Evolutionary conservation across 2,329 filamentous ascomycete genomes (phyloP), one percentile per base, ranked within the genome.

Genomic region (Monosporascus ibericus): DNA sequence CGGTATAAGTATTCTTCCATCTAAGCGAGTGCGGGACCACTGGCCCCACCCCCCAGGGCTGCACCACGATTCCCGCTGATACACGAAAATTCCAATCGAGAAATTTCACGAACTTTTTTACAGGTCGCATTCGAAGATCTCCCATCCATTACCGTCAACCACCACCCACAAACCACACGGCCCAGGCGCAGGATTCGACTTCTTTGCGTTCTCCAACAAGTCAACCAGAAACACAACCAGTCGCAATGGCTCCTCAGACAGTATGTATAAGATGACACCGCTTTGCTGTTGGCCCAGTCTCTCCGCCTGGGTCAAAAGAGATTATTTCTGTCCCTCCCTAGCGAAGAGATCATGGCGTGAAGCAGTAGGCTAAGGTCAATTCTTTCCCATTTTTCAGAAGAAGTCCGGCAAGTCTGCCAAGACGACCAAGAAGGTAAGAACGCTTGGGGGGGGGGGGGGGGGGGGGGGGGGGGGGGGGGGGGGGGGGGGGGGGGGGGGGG

Each of bases 281-380:
- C 91, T 96, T 95, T 96, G 91, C 91, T 96, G 90, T 88, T 89
- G 83, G 85, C 81, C 79, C 79, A 75, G 73, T 73, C 70, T 72
- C 69, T 65, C 64, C 63, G 61, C 63, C 58, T 55, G 42, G 42
- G 42, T 46, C 15, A 15, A 44, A 44, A 25, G 7, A 14, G 9
- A 14, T n/a, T 44, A 46, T 46, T 25, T 17, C 20, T 46, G 42
- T 44, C 14, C 42, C 55, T 49, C 48, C 24, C 58, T 48, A 52
- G 56, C 60, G 61, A 65, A 63, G 67, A 71, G 73, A 76, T 73
- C 66, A 76, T 75, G 76, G 78, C 78, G 73, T 77, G 71, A 83
- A 87, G 84, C 92, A 97, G 92, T 95, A 96, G 92, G 94, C 92
- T 96, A 92, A 95, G 82, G 79, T 75, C 76, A 75, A 75, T 71